A percentile compares a stretch with the other conserved stretches of the same genome.
phyloP scores from a whole-genome alignment of 352 stramenopile species.

The Phytopythium boreale region DNA sequence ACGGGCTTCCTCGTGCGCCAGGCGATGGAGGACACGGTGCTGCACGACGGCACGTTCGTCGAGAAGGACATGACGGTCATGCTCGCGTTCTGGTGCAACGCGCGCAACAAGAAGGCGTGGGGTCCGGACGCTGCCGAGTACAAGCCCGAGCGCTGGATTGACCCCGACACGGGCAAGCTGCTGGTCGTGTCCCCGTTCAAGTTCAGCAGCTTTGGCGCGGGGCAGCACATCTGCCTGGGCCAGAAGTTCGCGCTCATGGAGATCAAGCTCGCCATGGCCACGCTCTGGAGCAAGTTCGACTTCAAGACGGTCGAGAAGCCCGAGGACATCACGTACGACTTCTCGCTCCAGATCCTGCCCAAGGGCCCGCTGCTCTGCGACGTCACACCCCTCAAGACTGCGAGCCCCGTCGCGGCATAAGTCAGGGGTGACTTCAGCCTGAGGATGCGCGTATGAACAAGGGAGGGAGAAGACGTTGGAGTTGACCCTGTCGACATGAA shows the following conservation, averaged over 20 bases:
- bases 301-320: conserved; percentile 43
- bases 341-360: conserved; percentile 39
- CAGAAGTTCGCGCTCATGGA: conserved; percentile 50
- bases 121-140: conserved; percentile 45
- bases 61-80: conserved; percentile 23
- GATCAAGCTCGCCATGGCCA: conserved; percentile 56
- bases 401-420: background rate
- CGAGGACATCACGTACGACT: conserved; percentile 41
- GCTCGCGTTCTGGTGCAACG: conserved; percentile 28
- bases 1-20: conserved; percentile 54
- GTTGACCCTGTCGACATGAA: too few relatives aligned
- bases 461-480: too few relatives aligned
- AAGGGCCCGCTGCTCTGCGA: conserved; percentile 29
- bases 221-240: conserved; percentile 57
- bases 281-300: conserved; percentile 45
- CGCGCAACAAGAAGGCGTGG: conserved; percentile 37
- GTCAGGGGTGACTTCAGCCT: background rate
- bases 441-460: too few relatives aligned
- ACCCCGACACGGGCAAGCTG: conserved; percentile 31
- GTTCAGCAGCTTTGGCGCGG: conserved; percentile 43
- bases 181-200: conserved; percentile 19
- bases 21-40: conserved; percentile 28
- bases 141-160: conserved; percentile 65
- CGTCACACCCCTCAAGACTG: conserved; percentile 11
- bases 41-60: conserved; percentile 49